phyloP scores from a whole-genome alignment of 805 yeast genomes.

The Pichia californica region DNA sequence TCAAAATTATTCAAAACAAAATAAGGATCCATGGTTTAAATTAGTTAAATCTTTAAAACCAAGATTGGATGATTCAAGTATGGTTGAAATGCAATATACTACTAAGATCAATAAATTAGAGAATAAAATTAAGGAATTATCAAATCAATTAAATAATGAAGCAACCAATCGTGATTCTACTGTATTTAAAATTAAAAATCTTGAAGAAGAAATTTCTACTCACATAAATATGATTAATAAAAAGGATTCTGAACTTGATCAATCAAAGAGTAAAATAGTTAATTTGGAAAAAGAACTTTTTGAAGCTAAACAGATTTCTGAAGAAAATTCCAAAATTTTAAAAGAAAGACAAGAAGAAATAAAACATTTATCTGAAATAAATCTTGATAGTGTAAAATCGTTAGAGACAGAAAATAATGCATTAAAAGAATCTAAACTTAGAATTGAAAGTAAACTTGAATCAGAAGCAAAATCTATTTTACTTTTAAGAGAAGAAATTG shows the following conservation, averaged over 20 bases:
- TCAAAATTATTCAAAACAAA: conserved; percentile 40
- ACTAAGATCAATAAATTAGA: conserved; percentile 51
- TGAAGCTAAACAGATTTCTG: conserved; percentile 18
- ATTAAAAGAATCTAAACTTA: conserved; percentile 8
- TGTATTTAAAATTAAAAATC: conserved; percentile 31
- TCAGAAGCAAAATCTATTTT: conserved; percentile 9
- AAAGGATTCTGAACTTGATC: conserved; percentile 40
- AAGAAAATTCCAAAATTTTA: background rate
- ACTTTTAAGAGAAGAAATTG: conserved; percentile 26
- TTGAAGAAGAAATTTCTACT: conserved; percentile 28
- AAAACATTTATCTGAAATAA: conserved; percentile 9
- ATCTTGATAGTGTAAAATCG: background rate
- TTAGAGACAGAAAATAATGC: conserved; percentile 14
- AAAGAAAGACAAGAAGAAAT: conserved; percentile 21
- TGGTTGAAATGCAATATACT: conserved; percentile 41
- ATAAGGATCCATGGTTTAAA: conserved; percentile 71
- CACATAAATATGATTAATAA: conserved; percentile 20
- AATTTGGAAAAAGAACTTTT: conserved; percentile 21
- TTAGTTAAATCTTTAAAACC: conserved; percentile 71
- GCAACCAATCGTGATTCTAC: conserved; percentile 25
- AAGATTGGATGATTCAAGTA: conserved; percentile 36
- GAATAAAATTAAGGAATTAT: conserved; percentile 49
- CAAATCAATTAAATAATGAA: conserved; percentile 26
- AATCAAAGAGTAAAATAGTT: conserved; percentile 24
- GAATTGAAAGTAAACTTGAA: conserved; percentile 8